Conservation (phyloP, 208 protist species). For the Acanthamoeba triangularis region DNA sequence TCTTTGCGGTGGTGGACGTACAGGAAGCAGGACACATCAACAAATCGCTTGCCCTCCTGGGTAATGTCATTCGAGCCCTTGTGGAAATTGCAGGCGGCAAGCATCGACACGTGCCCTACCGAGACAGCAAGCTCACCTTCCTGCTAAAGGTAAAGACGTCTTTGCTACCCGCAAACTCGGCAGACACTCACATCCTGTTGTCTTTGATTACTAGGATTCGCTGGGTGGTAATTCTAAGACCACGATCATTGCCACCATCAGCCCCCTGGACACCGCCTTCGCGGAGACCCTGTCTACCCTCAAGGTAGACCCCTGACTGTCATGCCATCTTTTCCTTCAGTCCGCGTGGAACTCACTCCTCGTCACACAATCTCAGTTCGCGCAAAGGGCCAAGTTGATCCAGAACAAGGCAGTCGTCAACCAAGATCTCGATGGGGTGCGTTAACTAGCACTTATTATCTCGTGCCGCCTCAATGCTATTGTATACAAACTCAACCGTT, state of each 20-base stretch:
- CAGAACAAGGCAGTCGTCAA: slow-evolving; percentile 82
- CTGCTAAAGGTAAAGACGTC: slow-evolving; percentile 72
- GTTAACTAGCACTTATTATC: neutral
- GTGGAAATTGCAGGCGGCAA: slow-evolving; percentile 71
- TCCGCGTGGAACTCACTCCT: neutral
- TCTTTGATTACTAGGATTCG: slow-evolving; percentile 74
- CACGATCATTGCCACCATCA: slow-evolving; percentile 85
- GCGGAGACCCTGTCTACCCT: slow-evolving; percentile 84
- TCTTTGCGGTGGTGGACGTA: neutral
- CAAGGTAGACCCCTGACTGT: slow-evolving; percentile 8
- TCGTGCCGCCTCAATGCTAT: neutral
- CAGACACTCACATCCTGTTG: neutral
- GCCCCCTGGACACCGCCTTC: slow-evolving; percentile 62
- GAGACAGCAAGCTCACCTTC: slow-evolving; percentile 84
- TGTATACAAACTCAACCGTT: neutral
- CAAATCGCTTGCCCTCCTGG: slow-evolving; percentile 81
- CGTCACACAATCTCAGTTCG: slow-evolving; percentile 40
- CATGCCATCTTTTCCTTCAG: neutral
- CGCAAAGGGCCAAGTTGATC: slow-evolving; percentile 82
- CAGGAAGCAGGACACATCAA: slow-evolving; percentile 83
- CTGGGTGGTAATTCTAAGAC: slow-evolving; percentile 86
- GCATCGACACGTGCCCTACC: slow-evolving; percentile 78
- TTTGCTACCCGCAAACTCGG: neutral
- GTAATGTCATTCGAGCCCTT: slow-evolving; percentile 81
- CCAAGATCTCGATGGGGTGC: slow-evolving; percentile 63